Conservation (phyloP, 2,329 filamentous ascomycete genomes). For the Neofusicoccum ribis region DNA sequence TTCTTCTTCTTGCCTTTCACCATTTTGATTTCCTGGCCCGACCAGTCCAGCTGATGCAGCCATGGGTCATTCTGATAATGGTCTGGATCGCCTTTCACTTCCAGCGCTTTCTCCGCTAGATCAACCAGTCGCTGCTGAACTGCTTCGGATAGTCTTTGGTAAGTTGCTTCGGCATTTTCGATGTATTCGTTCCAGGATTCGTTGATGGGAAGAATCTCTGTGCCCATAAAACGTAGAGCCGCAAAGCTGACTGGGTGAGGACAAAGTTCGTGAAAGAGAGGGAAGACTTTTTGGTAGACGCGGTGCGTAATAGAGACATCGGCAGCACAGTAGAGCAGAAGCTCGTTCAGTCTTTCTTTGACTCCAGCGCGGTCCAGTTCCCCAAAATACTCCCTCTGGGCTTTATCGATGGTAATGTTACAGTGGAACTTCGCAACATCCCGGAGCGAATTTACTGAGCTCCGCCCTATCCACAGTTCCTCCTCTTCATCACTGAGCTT, state of each 20-base stretch:
- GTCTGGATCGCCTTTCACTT: slow-evolving; percentile 67
- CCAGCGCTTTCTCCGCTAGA: slow-evolving; percentile 74
- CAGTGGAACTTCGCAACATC: slow-evolving; percentile 98
- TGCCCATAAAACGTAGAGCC: slow-evolving; percentile 86
- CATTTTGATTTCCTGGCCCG: slow-evolving; percentile 87
- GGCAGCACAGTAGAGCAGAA: slow-evolving; percentile 91
- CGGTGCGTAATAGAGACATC: slow-evolving; percentile 91
- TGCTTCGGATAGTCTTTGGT: slow-evolving; percentile 72
- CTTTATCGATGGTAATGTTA: slow-evolving; percentile 87
- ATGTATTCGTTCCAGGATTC: slow-evolving; percentile 86
- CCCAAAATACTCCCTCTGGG: slow-evolving; percentile 81
- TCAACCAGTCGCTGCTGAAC: slow-evolving; percentile 73
- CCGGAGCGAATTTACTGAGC: slow-evolving; percentile 89
- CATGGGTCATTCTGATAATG: slow-evolving; percentile 81
- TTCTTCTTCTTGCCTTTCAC: slow-evolving; percentile 86
- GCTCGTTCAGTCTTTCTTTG: slow-evolving; percentile 69
- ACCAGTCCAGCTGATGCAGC: slow-evolving; percentile 93
- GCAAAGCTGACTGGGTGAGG: slow-evolving; percentile 98
- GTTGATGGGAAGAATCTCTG: slow-evolving; percentile 88
- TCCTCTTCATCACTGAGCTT: slow-evolving; percentile 79
- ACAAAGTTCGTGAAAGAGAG: slow-evolving; percentile 83
- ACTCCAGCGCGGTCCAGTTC: slow-evolving; percentile 74
- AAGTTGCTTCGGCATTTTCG: slow-evolving; percentile 79
- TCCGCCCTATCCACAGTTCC: slow-evolving; percentile 92
- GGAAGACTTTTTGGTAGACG: slow-evolving; percentile 92